Conservation (phyloP, 257 asterid species). For the Mentha longifolia region DNA sequence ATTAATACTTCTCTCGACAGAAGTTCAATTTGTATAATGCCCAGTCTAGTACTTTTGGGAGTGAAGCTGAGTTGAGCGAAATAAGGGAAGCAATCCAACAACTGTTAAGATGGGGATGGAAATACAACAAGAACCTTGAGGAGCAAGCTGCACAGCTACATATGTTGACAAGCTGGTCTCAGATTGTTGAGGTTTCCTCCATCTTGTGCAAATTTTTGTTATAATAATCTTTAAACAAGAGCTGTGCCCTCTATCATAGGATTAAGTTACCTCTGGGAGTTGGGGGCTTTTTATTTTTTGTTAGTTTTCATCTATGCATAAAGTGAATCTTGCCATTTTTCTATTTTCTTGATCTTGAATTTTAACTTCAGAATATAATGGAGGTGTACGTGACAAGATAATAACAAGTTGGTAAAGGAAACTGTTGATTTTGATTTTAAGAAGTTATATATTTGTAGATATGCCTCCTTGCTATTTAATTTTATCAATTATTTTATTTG, state of each 20-base stretch:
- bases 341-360: slow-evolving; percentile 20
- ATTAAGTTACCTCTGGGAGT: slow-evolving; percentile 22
- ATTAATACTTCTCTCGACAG: slow-evolving; percentile 42
- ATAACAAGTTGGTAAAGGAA: background rate
- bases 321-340: slow-evolving; percentile 9
- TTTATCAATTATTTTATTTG: slow-evolving; percentile 10
- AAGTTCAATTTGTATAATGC: slow-evolving; percentile 64
- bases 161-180: slow-evolving; percentile 96
- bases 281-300: background rate
- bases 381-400: slow-evolving; percentile 23
- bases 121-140: slow-evolving; percentile 91
- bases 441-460: slow-evolving; percentile 23
- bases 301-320: slow-evolving; percentile 24
- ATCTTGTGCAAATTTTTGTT: slow-evolving; percentile 2
- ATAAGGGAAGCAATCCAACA: slow-evolving; percentile 79
- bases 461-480: slow-evolving; percentile 21
- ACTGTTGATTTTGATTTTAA: slow-evolving; percentile 4
- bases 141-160: slow-evolving; percentile 99
- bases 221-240: slow-evolving; percentile 12
- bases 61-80: slow-evolving; percentile 85
- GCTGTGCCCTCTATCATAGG: background rate
- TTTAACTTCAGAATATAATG: background rate
- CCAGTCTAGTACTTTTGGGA: slow-evolving; percentile 58
- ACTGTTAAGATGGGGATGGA: slow-evolving; percentile 94
- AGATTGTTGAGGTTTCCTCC: slow-evolving; percentile 80